Conservation (phyloP, 2,329 filamentous ascomycete species). For the Helminthosporium solani region DNA sequence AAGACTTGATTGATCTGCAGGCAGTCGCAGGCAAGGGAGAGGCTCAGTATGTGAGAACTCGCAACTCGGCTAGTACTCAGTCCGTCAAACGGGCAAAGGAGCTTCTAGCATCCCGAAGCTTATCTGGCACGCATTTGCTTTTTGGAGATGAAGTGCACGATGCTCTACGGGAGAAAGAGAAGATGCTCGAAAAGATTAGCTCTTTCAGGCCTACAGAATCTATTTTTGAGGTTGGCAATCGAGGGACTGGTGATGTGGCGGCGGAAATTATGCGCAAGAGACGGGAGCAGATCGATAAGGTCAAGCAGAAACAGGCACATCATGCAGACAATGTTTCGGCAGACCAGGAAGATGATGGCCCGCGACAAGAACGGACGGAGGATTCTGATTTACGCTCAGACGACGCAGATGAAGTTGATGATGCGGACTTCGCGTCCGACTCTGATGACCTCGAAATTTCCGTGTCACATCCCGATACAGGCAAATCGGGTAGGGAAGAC, state of each 20-base stretch:
- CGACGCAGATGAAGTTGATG: conserved; percentile 39
- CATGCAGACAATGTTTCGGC: conserved; percentile 27
- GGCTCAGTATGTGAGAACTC: conserved; percentile 85
- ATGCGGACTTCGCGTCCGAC: conserved; percentile 46
- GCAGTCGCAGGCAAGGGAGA: conserved; percentile 83
- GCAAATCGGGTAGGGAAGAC: conserved; percentile 44
- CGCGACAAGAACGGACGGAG: conserved; percentile 8
- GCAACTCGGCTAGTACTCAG: conserved; percentile 85
- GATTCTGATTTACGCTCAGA: conserved; percentile 29
- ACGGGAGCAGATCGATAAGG: conserved; percentile 67
- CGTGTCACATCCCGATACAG: conserved; percentile 44
- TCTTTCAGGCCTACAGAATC: conserved; percentile 89
- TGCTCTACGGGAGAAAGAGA: conserved; percentile 67
- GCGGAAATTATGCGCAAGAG: conserved; percentile 75
- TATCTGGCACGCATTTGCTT: conserved; percentile 74
- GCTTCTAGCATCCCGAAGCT: conserved; percentile 67
- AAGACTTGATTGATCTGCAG: conserved; percentile 70
- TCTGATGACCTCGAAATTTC: conserved; percentile 57
- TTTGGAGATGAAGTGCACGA: conserved; percentile 65
- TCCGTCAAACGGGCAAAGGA: conserved; percentile 86
- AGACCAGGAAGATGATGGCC: not conserved
- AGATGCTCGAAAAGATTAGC: conserved; percentile 86
- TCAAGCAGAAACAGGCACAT: conserved; percentile 43
- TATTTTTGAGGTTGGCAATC: conserved; percentile 88
- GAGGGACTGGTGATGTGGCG: conserved; percentile 62